phyloP scores from a whole-genome alignment of 495 filamentous ascomycete species.

The Hypomontagnella monticulosa region DNA sequence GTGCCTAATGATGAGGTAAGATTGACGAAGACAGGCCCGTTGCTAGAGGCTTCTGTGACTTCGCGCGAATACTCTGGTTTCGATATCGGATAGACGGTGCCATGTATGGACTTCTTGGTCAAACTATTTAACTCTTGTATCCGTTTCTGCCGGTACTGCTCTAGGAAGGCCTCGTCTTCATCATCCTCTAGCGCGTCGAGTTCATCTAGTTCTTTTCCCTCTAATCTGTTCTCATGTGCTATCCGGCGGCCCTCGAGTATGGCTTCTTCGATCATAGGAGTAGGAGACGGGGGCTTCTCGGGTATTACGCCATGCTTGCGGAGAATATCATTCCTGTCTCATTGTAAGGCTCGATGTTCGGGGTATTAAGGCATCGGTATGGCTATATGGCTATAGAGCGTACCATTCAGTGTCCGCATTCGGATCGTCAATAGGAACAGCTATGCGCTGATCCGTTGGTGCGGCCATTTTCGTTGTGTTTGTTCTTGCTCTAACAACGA shows the following conservation, averaged over 20 bases:
- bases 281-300: slow-evolving; percentile 93
- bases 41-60: slow-evolving; percentile 88
- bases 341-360: slow-evolving; percentile 20
- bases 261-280: slow-evolving; percentile 95
- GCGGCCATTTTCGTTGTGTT: slow-evolving; percentile 69
- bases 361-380: background rate
- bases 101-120: slow-evolving; percentile 77
- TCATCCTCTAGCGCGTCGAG: slow-evolving; percentile 90
- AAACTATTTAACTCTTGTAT: slow-evolving; percentile 80
- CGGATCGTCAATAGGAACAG: slow-evolving; percentile 90
- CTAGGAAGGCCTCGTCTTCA: slow-evolving; percentile 90
- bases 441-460: slow-evolving; percentile 69
- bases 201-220: slow-evolving; percentile 93
- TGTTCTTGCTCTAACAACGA: background rate
- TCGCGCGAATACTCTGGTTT: slow-evolving; percentile 92
- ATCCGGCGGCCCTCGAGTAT: slow-evolving; percentile 79
- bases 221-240: slow-evolving; percentile 88
- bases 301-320: slow-evolving; percentile 95
- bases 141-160: slow-evolving; percentile 85
- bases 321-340: slow-evolving; percentile 93
- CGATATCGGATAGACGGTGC: slow-evolving; percentile 90
- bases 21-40: slow-evolving; percentile 80
- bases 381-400: slow-evolving; percentile 12
- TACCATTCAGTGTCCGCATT: slow-evolving; percentile 99
- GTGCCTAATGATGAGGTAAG: slow-evolving; percentile 78